Base-by-base conservation (phyloP, 2,329 filamentous ascomycete species). In the Verticillium albo-atrum region DNA sequence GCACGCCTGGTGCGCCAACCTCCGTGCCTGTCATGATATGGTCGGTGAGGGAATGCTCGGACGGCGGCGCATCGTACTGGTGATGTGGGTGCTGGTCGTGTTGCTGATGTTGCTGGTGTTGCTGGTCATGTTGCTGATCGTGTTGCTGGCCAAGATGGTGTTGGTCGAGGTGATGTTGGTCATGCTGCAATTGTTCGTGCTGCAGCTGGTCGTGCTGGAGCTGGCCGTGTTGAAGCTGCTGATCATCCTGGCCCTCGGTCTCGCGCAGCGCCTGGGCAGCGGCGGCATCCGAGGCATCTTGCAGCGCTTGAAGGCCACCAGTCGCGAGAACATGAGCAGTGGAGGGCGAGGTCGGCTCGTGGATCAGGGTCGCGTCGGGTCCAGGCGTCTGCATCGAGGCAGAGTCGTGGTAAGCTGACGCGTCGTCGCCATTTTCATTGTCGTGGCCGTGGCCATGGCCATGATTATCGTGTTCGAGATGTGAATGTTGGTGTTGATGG, bases 41-140 rank as follows among this genome's bases (percentile, higher is more conserved):
- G 20, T 50, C 42, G 30, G 9, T 14, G 20, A 50, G 42, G 15
- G 51, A 28, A n/a, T n/a, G n/a, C n/a, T n/a, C n/a, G 23, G 42
- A 62, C 68, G 57, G 71, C 54, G 72, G 70, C 54, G 74, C 74
- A 34, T 75, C 73, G 35, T 72, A 67, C 14, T 77, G 70, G 51
- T 74, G 72, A 61, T 77, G 74, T 70, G 57, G 72, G 63, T 37
- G 67, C 60, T 55, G 65, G 54, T 37, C 60, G 50, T 60, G 62
- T 34, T 35, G 23, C 25, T 25, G 47, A 34, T 57, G 56, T 12
- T 27, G 27, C 25, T 28, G 25, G 14, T 53, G 20, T 4, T 52
- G 47, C 15, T 53, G 23, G n/a, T 42, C 51, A 26, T 37, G 47
- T 14, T 57, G 54, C 27, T 55, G 58, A 23, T 52, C 20, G 4